phyloP scores from a whole-genome alignment of 164 flowering plant genomes.

The Akebia trifoliata region DNA sequence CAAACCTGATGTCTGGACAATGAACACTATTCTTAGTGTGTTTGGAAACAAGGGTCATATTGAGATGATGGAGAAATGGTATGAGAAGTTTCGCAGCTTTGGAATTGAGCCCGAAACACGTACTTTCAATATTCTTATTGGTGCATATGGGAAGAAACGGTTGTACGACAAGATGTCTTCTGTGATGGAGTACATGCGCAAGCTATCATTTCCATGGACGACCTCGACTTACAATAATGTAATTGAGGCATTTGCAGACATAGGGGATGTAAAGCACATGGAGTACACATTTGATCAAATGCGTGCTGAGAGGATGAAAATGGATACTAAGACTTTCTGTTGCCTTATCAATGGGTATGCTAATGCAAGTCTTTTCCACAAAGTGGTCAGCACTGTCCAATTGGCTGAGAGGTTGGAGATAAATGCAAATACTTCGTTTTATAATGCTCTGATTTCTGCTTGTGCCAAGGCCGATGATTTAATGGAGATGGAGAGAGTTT shows the following conservation, averaged over 20 bases:
- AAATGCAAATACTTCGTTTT: conserved; percentile 67
- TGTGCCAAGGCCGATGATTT: conserved; percentile 90
- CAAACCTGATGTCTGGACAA: conserved; percentile 95
- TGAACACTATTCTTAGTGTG: conserved; percentile 76
- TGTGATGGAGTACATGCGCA: conserved; percentile 96
- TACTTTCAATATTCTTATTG: conserved; percentile 84
- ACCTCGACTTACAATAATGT: conserved; percentile 91
- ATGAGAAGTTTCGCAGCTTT: conserved; percentile 80
- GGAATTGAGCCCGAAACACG: conserved; percentile 96
- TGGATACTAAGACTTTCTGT: conserved; percentile 88
- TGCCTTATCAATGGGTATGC: conserved; percentile 88
- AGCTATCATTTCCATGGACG: conserved; percentile 89
- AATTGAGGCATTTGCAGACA: conserved; percentile 87
- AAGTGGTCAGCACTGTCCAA: conserved; percentile 65
- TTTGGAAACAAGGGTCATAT: conserved; percentile 86
- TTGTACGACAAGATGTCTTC: conserved; percentile 97
- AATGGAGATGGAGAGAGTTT: conserved; percentile 94
- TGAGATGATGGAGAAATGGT: conserved; percentile 93
- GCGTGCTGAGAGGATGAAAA: conserved; percentile 85
- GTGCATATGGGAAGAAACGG: conserved; percentile 87
- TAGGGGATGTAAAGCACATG: conserved; percentile 86
- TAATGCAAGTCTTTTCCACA: conserved; percentile 77
- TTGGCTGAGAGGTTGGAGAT: conserved; percentile 84
- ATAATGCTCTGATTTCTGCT: conserved; percentile 77
- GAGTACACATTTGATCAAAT: conserved; percentile 91